Percentiles rank a stretch among this genome's conserved stretches.
Conservation (phyloP, 2,329 filamentous ascomycete genomes). For the Colletotrichum trifolii region DNA sequence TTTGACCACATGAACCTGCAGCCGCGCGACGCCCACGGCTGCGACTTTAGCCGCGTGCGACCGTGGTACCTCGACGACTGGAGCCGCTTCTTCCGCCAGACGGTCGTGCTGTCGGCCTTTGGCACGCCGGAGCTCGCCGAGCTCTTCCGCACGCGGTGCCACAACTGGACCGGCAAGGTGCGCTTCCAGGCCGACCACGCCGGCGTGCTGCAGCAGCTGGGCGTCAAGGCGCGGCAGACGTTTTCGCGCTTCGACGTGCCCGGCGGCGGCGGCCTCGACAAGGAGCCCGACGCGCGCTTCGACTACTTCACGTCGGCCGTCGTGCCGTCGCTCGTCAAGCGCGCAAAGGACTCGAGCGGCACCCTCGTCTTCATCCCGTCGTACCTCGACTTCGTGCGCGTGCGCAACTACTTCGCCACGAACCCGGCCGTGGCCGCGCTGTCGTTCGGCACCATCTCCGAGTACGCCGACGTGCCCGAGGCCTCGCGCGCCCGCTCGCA, state of each 20-base stretch:
- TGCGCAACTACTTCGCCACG: slow-evolving; percentile 91
- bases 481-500: slow-evolving; percentile 87
- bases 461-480: slow-evolving; percentile 84
- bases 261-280: slow-evolving; percentile 67
- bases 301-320: slow-evolving; percentile 88
- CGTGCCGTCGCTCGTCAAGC: slow-evolving; percentile 78
- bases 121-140: slow-evolving; percentile 89
- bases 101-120: slow-evolving; percentile 82
- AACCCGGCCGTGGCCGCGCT: slow-evolving; percentile 65
- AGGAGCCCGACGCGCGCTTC: slow-evolving; percentile 89
- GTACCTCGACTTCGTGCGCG: slow-evolving; percentile 93
- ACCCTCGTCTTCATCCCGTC: slow-evolving; percentile 91
- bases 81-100: slow-evolving; percentile 85
- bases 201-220: slow-evolving; percentile 79
- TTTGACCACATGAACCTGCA: slow-evolving; percentile 92
- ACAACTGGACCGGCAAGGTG: slow-evolving; percentile 83
- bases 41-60: slow-evolving; percentile 91
- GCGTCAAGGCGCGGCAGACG: slow-evolving; percentile 81
- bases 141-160: slow-evolving; percentile 79
- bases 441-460: slow-evolving; percentile 85
- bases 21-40: slow-evolving; percentile 89
- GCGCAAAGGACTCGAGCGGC: slow-evolving; percentile 72
- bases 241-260: slow-evolving; percentile 82
- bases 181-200: slow-evolving; percentile 77
- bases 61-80: slow-evolving; percentile 94